Percentiles rank a stretch among this genome's conserved stretches.
phyloP scores from a whole-genome alignment of 2,329 filamentous ascomycete genomes.

The Scedosporium aurantiacum region DNA sequence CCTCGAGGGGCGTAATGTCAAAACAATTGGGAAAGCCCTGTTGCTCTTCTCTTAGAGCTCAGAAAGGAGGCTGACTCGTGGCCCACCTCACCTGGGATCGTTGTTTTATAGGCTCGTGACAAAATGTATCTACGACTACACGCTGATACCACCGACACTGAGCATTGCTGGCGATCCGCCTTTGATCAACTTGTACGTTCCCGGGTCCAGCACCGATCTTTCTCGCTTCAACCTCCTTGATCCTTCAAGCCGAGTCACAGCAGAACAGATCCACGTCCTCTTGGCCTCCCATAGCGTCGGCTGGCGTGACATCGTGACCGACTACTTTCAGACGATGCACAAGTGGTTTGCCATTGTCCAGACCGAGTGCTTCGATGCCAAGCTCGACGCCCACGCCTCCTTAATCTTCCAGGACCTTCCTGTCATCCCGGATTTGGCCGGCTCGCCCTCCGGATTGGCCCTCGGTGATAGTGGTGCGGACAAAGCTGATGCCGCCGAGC shows the following conservation, averaged over 20 bases:
- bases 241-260: constrained; percentile 22
- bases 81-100: background rate
- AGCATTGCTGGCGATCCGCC: constrained; percentile 19
- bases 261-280: constrained; percentile 26
- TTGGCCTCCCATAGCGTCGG: constrained; percentile 21
- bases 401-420: background rate
- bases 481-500: constrained; percentile 15
- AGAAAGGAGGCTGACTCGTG: background rate
- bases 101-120: constrained; percentile 8
- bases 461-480: constrained; percentile 10
- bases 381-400: constrained; percentile 13
- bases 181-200: constrained; percentile 13
- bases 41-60: background rate
- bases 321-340: constrained; percentile 30
- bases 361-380: constrained; percentile 24
- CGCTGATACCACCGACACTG: constrained; percentile 22
- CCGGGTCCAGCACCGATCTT: constrained; percentile 13
- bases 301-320: constrained; percentile 25
- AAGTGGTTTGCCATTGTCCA: constrained; percentile 30
- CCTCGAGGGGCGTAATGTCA: background rate
- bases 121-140: constrained; percentile 24
- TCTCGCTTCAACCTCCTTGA: constrained; percentile 16
- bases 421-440: background rate
- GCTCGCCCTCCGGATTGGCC: background rate
- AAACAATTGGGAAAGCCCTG: background rate